Base-by-base conservation (phyloP, 2,329 filamentous ascomycete species). In the Fusarium anguioides region DNA sequence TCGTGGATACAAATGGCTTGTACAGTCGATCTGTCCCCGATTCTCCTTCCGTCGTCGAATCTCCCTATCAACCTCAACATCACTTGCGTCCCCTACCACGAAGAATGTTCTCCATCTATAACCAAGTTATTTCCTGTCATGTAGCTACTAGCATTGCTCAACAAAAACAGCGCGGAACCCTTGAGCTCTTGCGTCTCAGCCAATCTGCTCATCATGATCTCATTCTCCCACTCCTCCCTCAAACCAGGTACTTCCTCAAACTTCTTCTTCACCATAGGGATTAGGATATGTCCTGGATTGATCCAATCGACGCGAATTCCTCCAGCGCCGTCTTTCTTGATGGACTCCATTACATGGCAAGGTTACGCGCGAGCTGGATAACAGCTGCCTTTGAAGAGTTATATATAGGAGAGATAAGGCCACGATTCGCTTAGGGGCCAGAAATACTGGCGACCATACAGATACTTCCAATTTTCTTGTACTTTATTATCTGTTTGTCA, bases 231-330 rank as follows among this genome's bases (percentile, higher is more conserved):
- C 62, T 89, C 85, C 23, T 78, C 78, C 60, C 81, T 81, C 53
- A 86, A 83, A 71, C 94, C 91, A 0, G 93, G 93, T 65, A 87
- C 91, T 66, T 91, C 84, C 64, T 89, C 85, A 73, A 97, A 96
- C 29, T 96, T 85, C 53, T 87, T 86, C 75, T 92, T 87, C 2
- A 95, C 92, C 94, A 97, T 96, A 15, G 91, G 88, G 3, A 91
- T 94, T 27, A 91, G 85, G 72, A 94, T 93, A 75, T 94, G 93
- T 4, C 92, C 92, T 0, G 92, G 91, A 18, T 89, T 92, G 64
- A 96, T 86, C 8, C 90, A 93, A 80, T 96, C 95, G 58, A 95
- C 89, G 3, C 92, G 87, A 72, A 95, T 94, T 20, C 87, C 88
- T 73, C 91, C 80, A 62, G 82, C 77, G 35, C 90, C 91, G 2